Base-by-base conservation (phyloP, 495 filamentous ascomycete genomes). In the Aspergillus saccharolyticus region DNA sequence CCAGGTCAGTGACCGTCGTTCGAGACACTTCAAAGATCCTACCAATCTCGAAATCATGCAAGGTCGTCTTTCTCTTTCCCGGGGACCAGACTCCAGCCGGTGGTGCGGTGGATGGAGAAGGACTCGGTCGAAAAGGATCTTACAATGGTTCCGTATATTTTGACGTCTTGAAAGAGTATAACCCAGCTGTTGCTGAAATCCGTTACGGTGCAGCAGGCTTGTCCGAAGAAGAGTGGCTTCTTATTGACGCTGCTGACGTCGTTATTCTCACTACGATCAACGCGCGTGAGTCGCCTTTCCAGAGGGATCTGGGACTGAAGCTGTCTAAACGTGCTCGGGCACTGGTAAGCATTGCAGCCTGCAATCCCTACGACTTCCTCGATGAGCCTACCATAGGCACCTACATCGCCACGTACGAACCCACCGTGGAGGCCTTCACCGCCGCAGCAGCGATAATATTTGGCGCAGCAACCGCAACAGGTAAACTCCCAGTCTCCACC, bases 281-380 rank as follows among this genome's bases (percentile, higher is more conserved):
- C 61, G 78, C 75, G n/a, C 63, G 57, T 15, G 68, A 76, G 48
- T 74, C 70, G 15, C 56, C 66, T 5, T 75, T 74, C 46, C 78
- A 80, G 52, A 67, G 66, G 50, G 49, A 47, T 0, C 55, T 79
- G 15, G 76, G 72, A 0, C 60, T 70, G 8, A 63, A 67, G 14
- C 62, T 79, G 18, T 63, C 74, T 25, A 63, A 60, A 10, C 69
- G 62, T 12, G 55, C 62, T 33, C 60, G 63, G 0, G 67, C 64
- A 20, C 52, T 78, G 19, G 69, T 78, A 21, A 59, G 70, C 12
- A 66, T 80, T 62, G 76, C 78, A 49, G 73, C 70, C 1, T 76
- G 75, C 51, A 75, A 69, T 54, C 78, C 78, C 8, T 80, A 80
- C 55, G 78, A 80, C 53, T 79, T 79, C 44, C 64, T 80, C 10